These are phyloP conservation scores for Trichoderma asperelloides DNA, from an alignment of 495 filamentous ascomycete genomes.

Conservation along the genomic window DNA sequence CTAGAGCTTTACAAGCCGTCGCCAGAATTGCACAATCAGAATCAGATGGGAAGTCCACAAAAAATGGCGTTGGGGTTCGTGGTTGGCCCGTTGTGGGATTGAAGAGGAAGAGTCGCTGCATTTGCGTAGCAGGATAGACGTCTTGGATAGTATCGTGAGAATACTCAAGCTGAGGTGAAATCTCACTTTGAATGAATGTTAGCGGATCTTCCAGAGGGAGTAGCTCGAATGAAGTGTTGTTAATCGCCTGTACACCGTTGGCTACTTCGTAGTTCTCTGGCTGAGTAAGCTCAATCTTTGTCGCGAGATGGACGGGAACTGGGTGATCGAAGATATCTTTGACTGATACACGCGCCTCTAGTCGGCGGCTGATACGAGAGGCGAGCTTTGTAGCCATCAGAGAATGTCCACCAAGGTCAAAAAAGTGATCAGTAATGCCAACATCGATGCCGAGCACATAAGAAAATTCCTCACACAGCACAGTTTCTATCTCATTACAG, in stretches of 20 bases:
- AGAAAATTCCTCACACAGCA: conserved; percentile 7
- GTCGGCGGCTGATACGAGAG: conserved; percentile 7
- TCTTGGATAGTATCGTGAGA: conserved; percentile 1
- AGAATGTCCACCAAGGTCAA: conserved; percentile 52
- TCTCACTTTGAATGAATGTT: conserved; percentile 7
- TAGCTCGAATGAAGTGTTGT: background rate
- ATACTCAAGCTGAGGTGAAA: conserved; percentile 9
- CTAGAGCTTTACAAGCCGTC: conserved; percentile 10
- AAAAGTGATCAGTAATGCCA: conserved; percentile 48
- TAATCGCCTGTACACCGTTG: background rate
- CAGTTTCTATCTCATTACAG: conserved; percentile 4
- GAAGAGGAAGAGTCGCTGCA: conserved; percentile 11
- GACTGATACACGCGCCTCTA: conserved; percentile 11
- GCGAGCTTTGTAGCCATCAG: conserved; percentile 13
- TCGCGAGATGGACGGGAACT: conserved; percentile 9
- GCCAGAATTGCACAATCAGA: background rate
- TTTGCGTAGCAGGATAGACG: conserved; percentile 13
- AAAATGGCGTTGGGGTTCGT: conserved; percentile 7
- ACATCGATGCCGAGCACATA: conserved; percentile 20
- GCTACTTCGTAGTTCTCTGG: background rate
- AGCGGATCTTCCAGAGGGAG: background rate
- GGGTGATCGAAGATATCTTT: conserved; percentile 13
- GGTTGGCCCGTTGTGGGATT: conserved; percentile 11
- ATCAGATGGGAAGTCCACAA: conserved; percentile 10
- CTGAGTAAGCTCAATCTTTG: conserved; percentile 3